phyloP scores from a whole-genome alignment of 805 yeast genomes.

The Pichia membranifaciens region DNA sequence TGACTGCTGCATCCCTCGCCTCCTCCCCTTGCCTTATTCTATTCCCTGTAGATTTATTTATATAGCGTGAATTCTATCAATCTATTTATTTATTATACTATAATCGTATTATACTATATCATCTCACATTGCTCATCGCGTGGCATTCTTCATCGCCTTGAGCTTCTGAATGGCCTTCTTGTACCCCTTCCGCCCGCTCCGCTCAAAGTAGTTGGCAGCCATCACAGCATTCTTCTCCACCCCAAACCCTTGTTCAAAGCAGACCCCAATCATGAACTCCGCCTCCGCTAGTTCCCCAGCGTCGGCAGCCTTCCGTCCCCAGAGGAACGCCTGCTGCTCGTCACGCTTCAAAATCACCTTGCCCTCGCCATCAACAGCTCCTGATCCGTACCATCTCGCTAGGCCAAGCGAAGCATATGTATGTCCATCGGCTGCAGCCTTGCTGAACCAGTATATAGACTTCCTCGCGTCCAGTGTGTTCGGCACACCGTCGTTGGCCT shows the following conservation, averaged over 20 bases:
- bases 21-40: background rate
- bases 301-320: constrained; percentile 61
- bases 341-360: constrained; percentile 40
- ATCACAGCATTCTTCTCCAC: constrained; percentile 36
- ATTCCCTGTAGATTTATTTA: background rate
- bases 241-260: constrained; percentile 61
- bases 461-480: constrained; percentile 43
- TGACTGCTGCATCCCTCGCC: background rate
- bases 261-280: constrained; percentile 64
- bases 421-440: constrained; percentile 60
- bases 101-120: background rate
- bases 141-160: constrained; percentile 16
- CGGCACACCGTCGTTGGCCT: constrained; percentile 25
- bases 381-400: constrained; percentile 75
- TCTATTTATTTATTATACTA: background rate
- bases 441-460: constrained; percentile 68
- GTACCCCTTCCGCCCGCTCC: constrained; percentile 61
- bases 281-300: constrained; percentile 52
- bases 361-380: constrained; percentile 40
- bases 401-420: constrained; percentile 65
- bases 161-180: constrained; percentile 44
- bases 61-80: background rate
- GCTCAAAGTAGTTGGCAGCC: constrained; percentile 46
- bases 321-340: constrained; percentile 59
- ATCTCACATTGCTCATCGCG: background rate